Conservation (phyloP, 805 yeast species). For the Metschnikowia peoriensis region DNA sequence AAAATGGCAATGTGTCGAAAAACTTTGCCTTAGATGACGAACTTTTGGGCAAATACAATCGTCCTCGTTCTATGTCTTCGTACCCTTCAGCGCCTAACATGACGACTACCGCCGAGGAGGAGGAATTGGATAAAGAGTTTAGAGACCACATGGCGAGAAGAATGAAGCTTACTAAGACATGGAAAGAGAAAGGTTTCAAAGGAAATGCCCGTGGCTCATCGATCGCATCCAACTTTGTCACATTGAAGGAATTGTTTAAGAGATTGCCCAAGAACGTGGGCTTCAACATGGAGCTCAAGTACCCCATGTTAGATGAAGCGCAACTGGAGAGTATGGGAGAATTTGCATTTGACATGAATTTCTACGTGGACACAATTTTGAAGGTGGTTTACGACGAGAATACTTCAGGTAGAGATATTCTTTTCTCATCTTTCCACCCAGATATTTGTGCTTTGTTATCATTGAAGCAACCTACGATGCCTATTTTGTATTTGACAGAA, state of each 20-base stretch:
- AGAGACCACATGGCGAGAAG: slow-evolving; percentile 49
- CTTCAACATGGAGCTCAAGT: slow-evolving; percentile 90
- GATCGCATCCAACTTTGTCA: slow-evolving; percentile 89
- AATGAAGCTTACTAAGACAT: slow-evolving; percentile 86
- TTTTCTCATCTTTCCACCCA: slow-evolving; percentile 92
- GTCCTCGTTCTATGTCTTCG: slow-evolving; percentile 42
- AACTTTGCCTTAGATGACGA: slow-evolving; percentile 38
- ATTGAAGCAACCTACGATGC: slow-evolving; percentile 90
- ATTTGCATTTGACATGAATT: slow-evolving; percentile 76
- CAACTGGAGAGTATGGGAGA: slow-evolving; percentile 86
- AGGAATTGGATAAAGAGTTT: slow-evolving; percentile 38
- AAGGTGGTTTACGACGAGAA: slow-evolving; percentile 72
- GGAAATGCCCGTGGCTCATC: slow-evolving; percentile 90
- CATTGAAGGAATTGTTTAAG: slow-evolving; percentile 77
- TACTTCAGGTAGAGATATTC: slow-evolving; percentile 76
- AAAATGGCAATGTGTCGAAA: slow-evolving; percentile 17
- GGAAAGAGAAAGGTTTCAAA: slow-evolving; percentile 80
- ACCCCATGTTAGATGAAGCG: slow-evolving; percentile 94
- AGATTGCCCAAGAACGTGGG: slow-evolving; percentile 84
- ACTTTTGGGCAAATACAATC: slow-evolving; percentile 28
- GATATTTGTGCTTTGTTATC: slow-evolving; percentile 84
- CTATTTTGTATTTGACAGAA: slow-evolving; percentile 86
- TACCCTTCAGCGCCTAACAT: slow-evolving; percentile 35
- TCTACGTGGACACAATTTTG: slow-evolving; percentile 85
- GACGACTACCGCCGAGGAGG: slow-evolving; percentile 23